Conservation (phyloP, 73 alveolate species). For the Paraurostyla sp. region DNA sequence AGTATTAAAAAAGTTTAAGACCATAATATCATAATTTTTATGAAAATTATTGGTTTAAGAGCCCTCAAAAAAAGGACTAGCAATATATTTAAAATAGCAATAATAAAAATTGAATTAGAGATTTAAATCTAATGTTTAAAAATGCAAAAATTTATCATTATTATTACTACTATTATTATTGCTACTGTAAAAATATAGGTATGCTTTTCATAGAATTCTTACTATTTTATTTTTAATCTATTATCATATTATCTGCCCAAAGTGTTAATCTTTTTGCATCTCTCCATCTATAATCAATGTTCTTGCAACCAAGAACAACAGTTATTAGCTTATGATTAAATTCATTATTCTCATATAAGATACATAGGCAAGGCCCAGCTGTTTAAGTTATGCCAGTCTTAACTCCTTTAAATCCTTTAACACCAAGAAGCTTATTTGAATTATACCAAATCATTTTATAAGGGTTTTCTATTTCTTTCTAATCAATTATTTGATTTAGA, state of each 20-base stretch:
- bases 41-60: background rate
- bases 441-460: constrained; percentile 71
- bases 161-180: too few relatives aligned
- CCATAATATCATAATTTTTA: background rate
- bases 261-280: constrained; percentile 56
- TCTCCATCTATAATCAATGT: constrained; percentile 56
- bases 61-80: background rate
- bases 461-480: constrained; percentile 20
- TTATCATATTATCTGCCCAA: constrained; percentile 64
- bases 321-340: constrained; percentile 45
- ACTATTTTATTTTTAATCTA: constrained; percentile 17
- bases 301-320: constrained; percentile 56
- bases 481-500: too few relatives aligned
- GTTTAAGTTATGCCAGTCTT: constrained; percentile 81
- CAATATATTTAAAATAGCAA: background rate
- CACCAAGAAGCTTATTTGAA: constrained; percentile 72
- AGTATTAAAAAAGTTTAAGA: background rate
- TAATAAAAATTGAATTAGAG: too few relatives aligned
- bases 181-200: background rate
- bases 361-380: constrained; percentile 81
- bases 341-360: constrained; percentile 59
- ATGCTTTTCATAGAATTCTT: constrained; percentile 34
- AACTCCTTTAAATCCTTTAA: constrained; percentile 76
- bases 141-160: too few relatives aligned
- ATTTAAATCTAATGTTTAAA: too few relatives aligned